Percentiles rank a stretch among this genome's conserved stretches.
These are phyloP conservation scores for Citrus australasica DNA, from an alignment of 345 rosid species.

Conservation along the genomic window DNA sequence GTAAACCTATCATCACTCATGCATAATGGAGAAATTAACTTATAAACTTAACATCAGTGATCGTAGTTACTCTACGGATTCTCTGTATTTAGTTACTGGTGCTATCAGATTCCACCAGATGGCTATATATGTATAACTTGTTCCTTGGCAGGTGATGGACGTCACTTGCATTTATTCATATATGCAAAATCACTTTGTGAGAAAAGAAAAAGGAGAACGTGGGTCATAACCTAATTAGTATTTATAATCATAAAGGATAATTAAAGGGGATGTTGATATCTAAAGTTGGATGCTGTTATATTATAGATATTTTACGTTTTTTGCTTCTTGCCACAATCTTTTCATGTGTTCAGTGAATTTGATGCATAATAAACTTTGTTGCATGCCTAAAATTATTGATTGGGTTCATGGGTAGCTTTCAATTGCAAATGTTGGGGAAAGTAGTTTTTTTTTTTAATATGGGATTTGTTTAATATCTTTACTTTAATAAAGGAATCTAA, in stretches of 20 bases:
- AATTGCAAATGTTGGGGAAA: slow-evolving; percentile 32
- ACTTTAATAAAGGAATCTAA: slow-evolving; percentile 45
- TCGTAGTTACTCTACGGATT: background rate
- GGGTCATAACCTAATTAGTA: background rate
- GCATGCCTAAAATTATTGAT: slow-evolving; percentile 14
- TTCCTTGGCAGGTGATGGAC: background rate
- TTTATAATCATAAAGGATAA: background rate
- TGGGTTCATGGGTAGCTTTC: slow-evolving; percentile 23
- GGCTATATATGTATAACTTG: background rate
- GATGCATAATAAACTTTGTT: slow-evolving; percentile 28
- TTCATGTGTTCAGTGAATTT: slow-evolving; percentile 37
- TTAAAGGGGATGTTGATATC: background rate
- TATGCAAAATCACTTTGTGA: background rate
- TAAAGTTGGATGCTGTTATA: slow-evolving; percentile 15
- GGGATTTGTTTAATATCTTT: slow-evolving; percentile 16
- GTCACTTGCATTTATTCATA: background rate
- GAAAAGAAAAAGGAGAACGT: background rate
- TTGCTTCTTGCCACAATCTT: slow-evolving; percentile 11
- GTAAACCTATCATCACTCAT: no score
- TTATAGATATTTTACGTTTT: slow-evolving; percentile 23
- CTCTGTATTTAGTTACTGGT: background rate
- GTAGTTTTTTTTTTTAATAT: slow-evolving; percentile 18
- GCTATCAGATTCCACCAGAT: background rate
- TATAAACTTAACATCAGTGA: no score
- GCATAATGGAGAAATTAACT: no score